These are phyloP conservation scores for Knoxdaviesia capensis DNA, from an alignment of 2,329 filamentous ascomycete genomes.

Conservation along the genomic window DNA sequence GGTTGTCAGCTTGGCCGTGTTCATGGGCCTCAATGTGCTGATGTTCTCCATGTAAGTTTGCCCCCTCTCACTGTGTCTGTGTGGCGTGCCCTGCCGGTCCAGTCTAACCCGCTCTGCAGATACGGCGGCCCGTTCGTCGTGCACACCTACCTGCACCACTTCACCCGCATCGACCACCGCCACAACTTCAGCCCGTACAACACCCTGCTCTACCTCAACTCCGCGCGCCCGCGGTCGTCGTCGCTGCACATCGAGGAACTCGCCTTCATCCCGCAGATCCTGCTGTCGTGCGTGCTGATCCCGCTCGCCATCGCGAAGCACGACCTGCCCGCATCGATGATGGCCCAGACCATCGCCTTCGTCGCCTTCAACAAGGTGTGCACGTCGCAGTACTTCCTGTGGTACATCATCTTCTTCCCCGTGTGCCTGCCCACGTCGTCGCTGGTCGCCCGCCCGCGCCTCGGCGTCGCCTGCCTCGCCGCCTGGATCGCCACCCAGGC, in stretches of 20 bases:
- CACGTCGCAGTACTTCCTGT: conserved; percentile 95
- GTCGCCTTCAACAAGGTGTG: conserved; percentile 98
- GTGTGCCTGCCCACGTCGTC: conserved; percentile 73
- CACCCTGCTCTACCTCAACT: conserved; percentile 70
- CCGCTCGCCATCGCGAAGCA: conserved; percentile 60
- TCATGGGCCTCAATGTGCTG: conserved; percentile 48
- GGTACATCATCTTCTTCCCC: conserved; percentile 89
- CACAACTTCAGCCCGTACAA: conserved; percentile 99
- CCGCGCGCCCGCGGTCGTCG: conserved; percentile 29
- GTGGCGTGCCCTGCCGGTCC: neutral
- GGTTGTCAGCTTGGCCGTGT: conserved; percentile 48
- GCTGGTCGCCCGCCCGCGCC: conserved; percentile 34
- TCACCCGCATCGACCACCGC: conserved; percentile 82
- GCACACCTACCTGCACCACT: conserved; percentile 84
- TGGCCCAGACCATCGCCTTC: conserved; percentile 92
- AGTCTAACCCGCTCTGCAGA: conserved; percentile 10
- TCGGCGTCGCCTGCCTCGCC: conserved; percentile 43
- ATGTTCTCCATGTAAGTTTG: conserved; percentile 62
- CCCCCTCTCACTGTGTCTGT: neutral
- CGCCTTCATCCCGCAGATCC: conserved; percentile 74
- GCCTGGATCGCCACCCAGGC: conserved; percentile 65
- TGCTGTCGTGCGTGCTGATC: conserved; percentile 59
- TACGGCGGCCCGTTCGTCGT: conserved; percentile 68
- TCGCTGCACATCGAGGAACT: conserved; percentile 46
- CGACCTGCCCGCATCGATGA: conserved; percentile 65